Conservation (phyloP, 306 rosid genomes). For the Dryas octopetala region DNA sequence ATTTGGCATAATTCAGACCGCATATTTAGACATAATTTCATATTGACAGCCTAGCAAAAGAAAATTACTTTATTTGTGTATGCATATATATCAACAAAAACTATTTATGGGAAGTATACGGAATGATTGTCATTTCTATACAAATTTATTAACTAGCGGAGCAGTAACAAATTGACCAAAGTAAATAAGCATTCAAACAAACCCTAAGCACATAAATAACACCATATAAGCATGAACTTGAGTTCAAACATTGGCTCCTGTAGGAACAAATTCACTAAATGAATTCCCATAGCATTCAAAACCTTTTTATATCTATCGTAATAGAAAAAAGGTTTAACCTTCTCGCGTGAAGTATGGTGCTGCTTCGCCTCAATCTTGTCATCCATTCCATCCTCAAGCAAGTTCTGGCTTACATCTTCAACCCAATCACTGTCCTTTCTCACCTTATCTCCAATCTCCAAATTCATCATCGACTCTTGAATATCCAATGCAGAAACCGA, state of each 20-base stretch:
- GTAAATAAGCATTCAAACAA: neutral
- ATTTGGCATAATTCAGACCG: neutral
- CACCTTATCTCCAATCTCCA: constrained; percentile 23
- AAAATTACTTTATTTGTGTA: neutral
- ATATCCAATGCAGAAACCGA: constrained; percentile 36
- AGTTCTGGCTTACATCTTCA: constrained; percentile 17
- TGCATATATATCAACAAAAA: neutral
- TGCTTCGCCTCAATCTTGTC: constrained; percentile 48
- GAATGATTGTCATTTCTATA: neutral
- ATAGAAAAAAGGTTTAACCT: constrained; percentile 43
- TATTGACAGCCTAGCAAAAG: too few relatives aligned
- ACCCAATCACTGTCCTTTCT: neutral
- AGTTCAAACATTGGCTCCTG: neutral
- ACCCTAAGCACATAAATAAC: neutral
- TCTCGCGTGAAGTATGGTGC: constrained; percentile 51
- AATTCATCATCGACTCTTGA: constrained; percentile 35
- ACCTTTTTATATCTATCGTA: neutral
- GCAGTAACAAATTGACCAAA: neutral
- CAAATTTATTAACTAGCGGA: neutral
- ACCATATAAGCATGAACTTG: neutral
- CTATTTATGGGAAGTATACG: neutral
- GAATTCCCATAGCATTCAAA: neutral
- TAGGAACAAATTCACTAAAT: neutral
- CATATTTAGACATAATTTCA: neutral
- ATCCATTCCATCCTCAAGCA: constrained; percentile 61